Evolutionary conservation across 1,284 basidiomycete species (phyloP), one percentile per base, ranked within the genome.

Genomic region (Tilletia walkeri): DNA sequence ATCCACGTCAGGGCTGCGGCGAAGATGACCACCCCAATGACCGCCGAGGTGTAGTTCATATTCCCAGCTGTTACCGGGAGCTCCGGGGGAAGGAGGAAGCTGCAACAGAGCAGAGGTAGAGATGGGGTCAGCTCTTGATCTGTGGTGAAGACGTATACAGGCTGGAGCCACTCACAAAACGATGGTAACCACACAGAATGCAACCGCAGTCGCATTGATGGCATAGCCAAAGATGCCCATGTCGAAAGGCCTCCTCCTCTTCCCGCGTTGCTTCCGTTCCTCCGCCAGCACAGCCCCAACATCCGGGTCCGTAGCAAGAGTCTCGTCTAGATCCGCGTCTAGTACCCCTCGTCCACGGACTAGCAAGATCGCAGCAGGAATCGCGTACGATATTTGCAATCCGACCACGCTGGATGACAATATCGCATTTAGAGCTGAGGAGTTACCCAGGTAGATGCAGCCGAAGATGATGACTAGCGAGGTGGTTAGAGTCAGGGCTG

Each of bases 401-500:
- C 85, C 80, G 1, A 87, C 85, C 24, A 87, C 85, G 1, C 79
- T 82, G 2, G 83, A 81, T 3, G 82, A 84, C 20, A 85, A 73
- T 69, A 87, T 86, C 41, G 86, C 86, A 75, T 86, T 86, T 67
- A 87, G 78, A 0, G 86, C 86, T 81, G 82, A 86, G 84, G 78
- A 88, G 83, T 71, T 89, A 80, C 72, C 90, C 85, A 81, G 88
- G 86, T 80, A 90, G 68, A 81, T 68, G 50, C 72, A 75, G 16
- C 77, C 77, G 38, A 81, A 81, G 59, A 81, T 45, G 69, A 79
- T 74, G 20, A 76, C 76, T 70, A 89, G 86, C 4, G 76, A 69
- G 0, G 88, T 88, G 18, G 88, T 88, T 14, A 91, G 84, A 2
- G 89, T 78, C 68, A 91, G 87, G 0, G 89, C 88, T 84, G 70